Base-by-base conservation (phyloP, 2,329 filamentous ascomycete genomes). In the Trichoderma endophyticum region DNA sequence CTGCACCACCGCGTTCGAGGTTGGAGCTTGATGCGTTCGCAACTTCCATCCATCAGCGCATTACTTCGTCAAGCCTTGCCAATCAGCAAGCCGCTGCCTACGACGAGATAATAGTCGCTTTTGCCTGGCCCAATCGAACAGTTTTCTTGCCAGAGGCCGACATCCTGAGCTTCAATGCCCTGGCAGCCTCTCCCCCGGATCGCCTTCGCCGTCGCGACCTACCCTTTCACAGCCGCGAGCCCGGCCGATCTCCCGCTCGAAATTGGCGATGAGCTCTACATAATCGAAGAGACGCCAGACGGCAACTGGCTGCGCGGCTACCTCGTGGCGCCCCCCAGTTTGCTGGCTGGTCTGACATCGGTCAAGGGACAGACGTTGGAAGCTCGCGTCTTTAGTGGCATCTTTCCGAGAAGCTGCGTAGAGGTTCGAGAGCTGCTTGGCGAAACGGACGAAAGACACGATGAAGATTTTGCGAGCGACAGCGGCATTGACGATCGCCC, bases 141-240 rank as follows among this genome's bases (percentile, higher is more conserved):
- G 68, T n/a, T 26, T 28, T 34, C 32, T 59, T 32, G 36, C 48
- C 65, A 36, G 59, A 57, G 56, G 67, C 43, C 69, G 21, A 63
- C 62, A 71, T 73, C 73, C 71, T 67, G 75, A 75, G 74, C 72
- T 78, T 78, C 84, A 83, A 97, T 97, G 95, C 93, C 95, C 88
- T 99, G 96, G 96, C 91, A 93, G 88, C 95, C 96, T 79, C 89
- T 99, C 82, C 93, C 95, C 83, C 93, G 94, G 79, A 98, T 99
- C 86, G 96, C 95, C 80, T 99, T 98, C 86, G 97, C 95, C 77
- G 93, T 99, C 82, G 96, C 95, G 86, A 95, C 92, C 76, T 97
- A 95, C 82, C 96, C 96, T 48, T 99, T 99, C 84, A 88, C 92
- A 77, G 93, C 96, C 73, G 91, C 93, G 73, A 91, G 91, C 75